Evolutionary conservation across 352 stramenopile species (phyloP).

Genomic region (Heterotrichella gracilis): DNA sequence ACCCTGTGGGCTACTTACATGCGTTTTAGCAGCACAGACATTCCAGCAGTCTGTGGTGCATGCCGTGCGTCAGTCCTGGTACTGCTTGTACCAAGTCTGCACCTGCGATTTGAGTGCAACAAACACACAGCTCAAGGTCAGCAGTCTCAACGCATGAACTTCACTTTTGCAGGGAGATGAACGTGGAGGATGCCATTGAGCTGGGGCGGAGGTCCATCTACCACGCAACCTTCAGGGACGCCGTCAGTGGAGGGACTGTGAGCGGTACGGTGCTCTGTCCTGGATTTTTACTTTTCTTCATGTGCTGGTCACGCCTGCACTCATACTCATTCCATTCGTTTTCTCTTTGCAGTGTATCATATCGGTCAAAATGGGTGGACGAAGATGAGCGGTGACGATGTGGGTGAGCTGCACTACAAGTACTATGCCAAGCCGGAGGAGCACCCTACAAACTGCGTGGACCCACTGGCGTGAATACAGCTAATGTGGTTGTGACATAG

Average conservation of each 20-base stretch:
- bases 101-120: no score
- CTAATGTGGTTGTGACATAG: no score
- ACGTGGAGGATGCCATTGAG: conserved; percentile 90
- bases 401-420: conserved; percentile 88
- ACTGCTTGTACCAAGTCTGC: no score
- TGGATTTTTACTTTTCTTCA: conserved; percentile 14
- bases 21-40: no score
- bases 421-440: conserved; percentile 32
- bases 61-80: no score
- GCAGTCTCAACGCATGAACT: no score
- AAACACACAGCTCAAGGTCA: no score
- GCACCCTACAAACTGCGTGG: no score
- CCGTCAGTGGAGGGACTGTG: conserved; percentile 83
- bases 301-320: not conserved
- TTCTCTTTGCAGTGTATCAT: conserved; percentile 40
- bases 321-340: conserved; percentile 15
- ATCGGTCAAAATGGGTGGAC: conserved; percentile 83
- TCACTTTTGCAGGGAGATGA: no score
- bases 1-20: no score
- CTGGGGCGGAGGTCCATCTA: conserved; percentile 94
- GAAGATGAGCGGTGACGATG: conserved; percentile 75
- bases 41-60: no score
- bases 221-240: conserved; percentile 91
- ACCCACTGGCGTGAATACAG: no score
- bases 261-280: conserved; percentile 24